These are phyloP conservation scores for Kluyveromyces aestuarii DNA, from an alignment of 805 yeast species.

Conservation along the genomic window DNA sequence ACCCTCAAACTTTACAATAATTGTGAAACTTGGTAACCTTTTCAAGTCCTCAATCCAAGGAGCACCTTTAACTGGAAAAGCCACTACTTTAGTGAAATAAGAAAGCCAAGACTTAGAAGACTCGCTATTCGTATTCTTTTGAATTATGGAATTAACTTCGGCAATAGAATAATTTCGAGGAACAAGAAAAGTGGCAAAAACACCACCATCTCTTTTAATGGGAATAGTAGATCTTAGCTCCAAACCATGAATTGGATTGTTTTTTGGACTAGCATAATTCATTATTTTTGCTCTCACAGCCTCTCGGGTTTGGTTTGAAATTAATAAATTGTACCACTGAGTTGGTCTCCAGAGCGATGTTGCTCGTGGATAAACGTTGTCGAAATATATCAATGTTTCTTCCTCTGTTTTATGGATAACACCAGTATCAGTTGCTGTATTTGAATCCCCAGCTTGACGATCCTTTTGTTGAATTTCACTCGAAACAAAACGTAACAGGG, in stretches of 20 bases:
- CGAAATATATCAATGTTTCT: constrained; percentile 49
- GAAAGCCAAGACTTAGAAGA: constrained; percentile 31
- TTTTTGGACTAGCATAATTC: constrained; percentile 31
- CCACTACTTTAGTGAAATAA: constrained; percentile 42
- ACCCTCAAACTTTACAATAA: constrained; percentile 71
- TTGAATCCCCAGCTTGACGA: constrained; percentile 46
- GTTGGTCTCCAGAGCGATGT: constrained; percentile 38
- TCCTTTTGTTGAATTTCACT: constrained; percentile 36
- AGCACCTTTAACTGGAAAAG: constrained; percentile 72
- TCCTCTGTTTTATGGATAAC: constrained; percentile 41
- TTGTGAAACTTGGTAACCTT: constrained; percentile 55
- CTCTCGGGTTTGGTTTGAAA: constrained; percentile 29
- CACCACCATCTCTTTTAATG: constrained; percentile 84
- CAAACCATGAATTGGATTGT: constrained; percentile 32
- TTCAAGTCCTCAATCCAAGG: constrained; percentile 96
- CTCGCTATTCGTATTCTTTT: constrained; percentile 35
- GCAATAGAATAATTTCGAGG: constrained; percentile 42
- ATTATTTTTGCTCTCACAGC: constrained; percentile 33
- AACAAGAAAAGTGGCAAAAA: constrained; percentile 68
- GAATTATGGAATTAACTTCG: constrained; percentile 45
- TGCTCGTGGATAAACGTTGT: constrained; percentile 42
- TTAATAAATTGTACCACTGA: constrained; percentile 34
- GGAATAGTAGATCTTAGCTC: constrained; percentile 55
- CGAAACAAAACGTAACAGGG: constrained; percentile 18
- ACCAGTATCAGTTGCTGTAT: constrained; percentile 47